Base-by-base conservation (phyloP, 2,329 filamentous ascomycete genomes). In the Xylariaceae sp. region DNA sequence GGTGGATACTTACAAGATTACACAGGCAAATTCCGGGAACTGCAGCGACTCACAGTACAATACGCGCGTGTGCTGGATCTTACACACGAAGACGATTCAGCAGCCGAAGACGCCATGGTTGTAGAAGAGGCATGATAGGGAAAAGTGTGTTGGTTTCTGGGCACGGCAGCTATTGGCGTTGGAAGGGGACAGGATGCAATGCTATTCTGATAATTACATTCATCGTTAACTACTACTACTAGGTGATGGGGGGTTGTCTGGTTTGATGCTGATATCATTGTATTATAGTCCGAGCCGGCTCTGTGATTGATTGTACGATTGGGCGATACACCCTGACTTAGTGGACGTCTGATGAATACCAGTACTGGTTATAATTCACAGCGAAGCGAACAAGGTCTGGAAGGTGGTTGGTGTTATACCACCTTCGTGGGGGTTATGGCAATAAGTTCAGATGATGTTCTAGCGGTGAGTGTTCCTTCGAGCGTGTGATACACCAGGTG, bases 11-110 rank as follows among this genome's bases (percentile, higher is more conserved):
- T 2, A 65, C 53, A 43, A 37, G 16, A 58, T 54, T 41, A 28
- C 53, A 34, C 66, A 96, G 92, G 92, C 58, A 98, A 98, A 87
- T 94, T 95, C 75, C 88, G 95, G 54, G 96, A 98, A 71, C 80
- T 99, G 26, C 95, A 99, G 74, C 85, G 95, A 23, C 84, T 97
- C 37, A 96, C 92, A n/a, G 91, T 97, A 23, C 94, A 96, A 61
- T 98, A 98, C 73, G 94, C 94, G 11, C 87, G 91, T 62, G 79
- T 92, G n/a, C 79, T 96, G 19, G 90, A 89, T 53, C 78, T 91
- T 33, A 81, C 79, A 6, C 64, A 79, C 5, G 78, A 80, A 41
- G 78, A 79, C 17, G 77, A 79, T 14, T 73, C 76, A 9, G 67
- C 72, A 11, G 26, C 24, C 16, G 77, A 78, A 14, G 76, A 75